Evolutionary conservation across 345 rosid species (phyloP).

Genomic region (Ricinus communis): DNA sequence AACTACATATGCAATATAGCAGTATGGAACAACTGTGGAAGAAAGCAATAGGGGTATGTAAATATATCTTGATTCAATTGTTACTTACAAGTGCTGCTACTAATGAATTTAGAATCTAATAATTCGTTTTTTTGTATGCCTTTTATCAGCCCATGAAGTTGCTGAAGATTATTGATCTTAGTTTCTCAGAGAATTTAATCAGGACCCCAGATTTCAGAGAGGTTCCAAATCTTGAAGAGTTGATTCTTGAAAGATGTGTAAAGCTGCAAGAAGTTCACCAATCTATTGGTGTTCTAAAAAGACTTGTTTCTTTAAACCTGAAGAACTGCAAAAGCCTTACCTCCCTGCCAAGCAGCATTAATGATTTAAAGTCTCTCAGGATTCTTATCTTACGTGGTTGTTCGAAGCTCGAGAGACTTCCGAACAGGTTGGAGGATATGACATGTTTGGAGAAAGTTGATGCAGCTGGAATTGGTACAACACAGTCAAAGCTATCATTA

Average conservation of each 20-base stretch:
- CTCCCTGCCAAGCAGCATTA: conserved; percentile 11
- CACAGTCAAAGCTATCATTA: no score
- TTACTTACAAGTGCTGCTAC: no score
- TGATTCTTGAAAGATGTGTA: conserved; percentile 6
- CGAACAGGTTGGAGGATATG: background rate
- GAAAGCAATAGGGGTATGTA: no score
- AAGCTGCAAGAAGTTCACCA: background rate
- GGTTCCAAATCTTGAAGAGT: background rate
- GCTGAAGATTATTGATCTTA: conserved; percentile 16
- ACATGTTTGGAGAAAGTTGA: conserved; percentile 1
- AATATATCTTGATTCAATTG: no score
- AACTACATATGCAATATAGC: background rate
- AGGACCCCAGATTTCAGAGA: background rate
- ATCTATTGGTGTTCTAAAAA: conserved; percentile 11
- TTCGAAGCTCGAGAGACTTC: conserved; percentile 8
- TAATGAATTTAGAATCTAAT: no score
- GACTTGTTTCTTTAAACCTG: background rate
- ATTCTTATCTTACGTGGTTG: conserved; percentile 11
- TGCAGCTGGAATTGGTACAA: no score
- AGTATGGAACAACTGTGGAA: conserved; percentile 5
- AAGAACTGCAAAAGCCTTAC: conserved; percentile 3
- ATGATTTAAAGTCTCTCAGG: conserved; percentile 1
- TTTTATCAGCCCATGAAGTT: conserved; percentile 1
- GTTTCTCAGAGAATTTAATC: background rate
- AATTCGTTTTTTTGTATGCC: background rate